Evolutionary conservation across 2,329 filamentous ascomycete species (phyloP), one percentile per base, ranked within the genome.

Genomic region (Ceratocystis huliohia): DNA sequence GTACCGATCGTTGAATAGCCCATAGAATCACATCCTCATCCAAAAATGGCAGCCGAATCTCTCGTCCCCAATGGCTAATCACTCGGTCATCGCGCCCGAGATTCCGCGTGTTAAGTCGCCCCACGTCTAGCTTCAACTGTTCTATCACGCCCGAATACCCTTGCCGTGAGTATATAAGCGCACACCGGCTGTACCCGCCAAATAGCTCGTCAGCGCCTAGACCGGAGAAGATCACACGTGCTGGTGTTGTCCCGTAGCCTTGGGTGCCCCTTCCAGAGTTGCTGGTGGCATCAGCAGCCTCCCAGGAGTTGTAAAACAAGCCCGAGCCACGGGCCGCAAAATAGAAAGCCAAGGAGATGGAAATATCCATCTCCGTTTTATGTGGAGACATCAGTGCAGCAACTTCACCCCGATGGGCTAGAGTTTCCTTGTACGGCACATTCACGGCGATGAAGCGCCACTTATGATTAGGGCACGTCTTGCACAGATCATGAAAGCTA

Each of bases 351-450:
- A 84, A 88, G 0, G 89, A 88, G 71, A 99, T 99, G 2, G 94
- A 99, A 0, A 99, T 80, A 72, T 99, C 94, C 94, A 99, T 99
- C 75, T 99, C 94, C 0, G 94, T 99, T 70, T 96, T 93, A 75
- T 99, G 94, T 0, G 94, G 94, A 70, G 88, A 81, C 74, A 99
- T 96, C 20, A 99, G 79, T 1, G 84, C 81, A 46, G 92, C 82
- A 22, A 99, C 83, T 30, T 81, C 81, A 2, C 81, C 72, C 69
- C 89, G 84, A 71, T 96, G 88, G 1, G 81, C 79, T 56, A 86
- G 73, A 0, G 87, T 88, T 71, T 95, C 88, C 5, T 79, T 73
- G 73, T 93, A 96, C 0, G 93, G 88, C 33, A 99, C 80, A 72
- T 99, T 88, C 66, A 86, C 84, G 65, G 86, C 83, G 48, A 97